Evolutionary conservation across 257 asterid species (phyloP).

Genomic region (Solanum virginianum): DNA sequence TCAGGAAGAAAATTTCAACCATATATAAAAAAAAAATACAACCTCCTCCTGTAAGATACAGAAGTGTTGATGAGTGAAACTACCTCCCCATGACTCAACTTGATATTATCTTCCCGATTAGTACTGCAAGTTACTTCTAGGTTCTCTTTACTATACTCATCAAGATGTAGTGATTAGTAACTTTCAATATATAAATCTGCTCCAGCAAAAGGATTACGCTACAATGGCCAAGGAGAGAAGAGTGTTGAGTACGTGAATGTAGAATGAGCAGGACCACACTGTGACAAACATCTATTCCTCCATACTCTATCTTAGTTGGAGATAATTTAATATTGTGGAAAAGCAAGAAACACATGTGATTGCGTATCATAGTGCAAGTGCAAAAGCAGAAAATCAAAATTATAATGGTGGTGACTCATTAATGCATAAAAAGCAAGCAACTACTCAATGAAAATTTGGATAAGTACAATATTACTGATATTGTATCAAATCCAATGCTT

Average conservation of each 20-base stretch:
- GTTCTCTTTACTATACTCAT: background rate
- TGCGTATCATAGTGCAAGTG: background rate
- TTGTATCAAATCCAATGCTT: background rate
- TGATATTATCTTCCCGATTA: background rate
- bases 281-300: background rate
- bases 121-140: background rate
- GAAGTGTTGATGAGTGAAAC: background rate
- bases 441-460: background rate
- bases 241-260: background rate
- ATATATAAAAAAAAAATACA: background rate
- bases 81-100: background rate
- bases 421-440: background rate
- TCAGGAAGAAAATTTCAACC: background rate
- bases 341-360: background rate
- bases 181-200: background rate
- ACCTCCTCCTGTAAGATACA: background rate
- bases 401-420: background rate
- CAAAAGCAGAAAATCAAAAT: background rate
- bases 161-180: background rate
- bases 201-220: background rate
- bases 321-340: background rate
- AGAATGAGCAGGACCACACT: background rate
- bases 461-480: background rate
- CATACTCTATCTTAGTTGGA: background rate
- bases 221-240: background rate